Percentiles rank a stretch among this genome's conserved stretches.
These are phyloP conservation scores for Zoysia japonica DNA, from an alignment of 176 grass and related monocot species.

Conservation along the genomic window DNA sequence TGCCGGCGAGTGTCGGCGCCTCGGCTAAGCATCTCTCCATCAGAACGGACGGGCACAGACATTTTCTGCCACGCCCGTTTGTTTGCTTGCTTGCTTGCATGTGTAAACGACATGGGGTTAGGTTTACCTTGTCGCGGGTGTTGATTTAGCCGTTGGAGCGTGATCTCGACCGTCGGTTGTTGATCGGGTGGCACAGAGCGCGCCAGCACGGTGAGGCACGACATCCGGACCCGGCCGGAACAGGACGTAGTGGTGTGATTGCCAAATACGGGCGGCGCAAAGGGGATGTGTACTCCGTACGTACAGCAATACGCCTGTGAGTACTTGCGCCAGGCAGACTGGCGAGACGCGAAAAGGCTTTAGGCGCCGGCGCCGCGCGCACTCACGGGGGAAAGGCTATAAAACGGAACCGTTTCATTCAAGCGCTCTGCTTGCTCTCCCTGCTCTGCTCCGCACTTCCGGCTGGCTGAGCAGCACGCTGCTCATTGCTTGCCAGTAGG, in stretches of 20 bases:
- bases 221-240: background rate
- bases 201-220: background rate
- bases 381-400: conserved; percentile 24
- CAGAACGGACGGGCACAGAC: background rate
- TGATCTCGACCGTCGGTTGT: background rate
- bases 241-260: background rate
- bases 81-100: no score
- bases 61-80: background rate
- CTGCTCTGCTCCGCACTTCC: background rate
- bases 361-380: background rate
- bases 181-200: background rate
- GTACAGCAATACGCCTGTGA: background rate
- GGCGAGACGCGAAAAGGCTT: conserved; percentile 22
- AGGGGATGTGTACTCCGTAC: background rate
- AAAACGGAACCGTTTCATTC: conserved; percentile 24
- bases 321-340: background rate
- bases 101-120: no score
- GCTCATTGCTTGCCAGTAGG: background rate
- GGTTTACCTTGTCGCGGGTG: background rate
- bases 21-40: no score
- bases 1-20: no score
- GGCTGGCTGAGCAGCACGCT: background rate
- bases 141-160: background rate
- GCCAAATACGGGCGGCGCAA: conserved; percentile 6
- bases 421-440: background rate